Percentiles rank a stretch among this genome's conserved stretches.
Conservation (phyloP, 805 yeast species). For the Brettanomyces sp. region DNA sequence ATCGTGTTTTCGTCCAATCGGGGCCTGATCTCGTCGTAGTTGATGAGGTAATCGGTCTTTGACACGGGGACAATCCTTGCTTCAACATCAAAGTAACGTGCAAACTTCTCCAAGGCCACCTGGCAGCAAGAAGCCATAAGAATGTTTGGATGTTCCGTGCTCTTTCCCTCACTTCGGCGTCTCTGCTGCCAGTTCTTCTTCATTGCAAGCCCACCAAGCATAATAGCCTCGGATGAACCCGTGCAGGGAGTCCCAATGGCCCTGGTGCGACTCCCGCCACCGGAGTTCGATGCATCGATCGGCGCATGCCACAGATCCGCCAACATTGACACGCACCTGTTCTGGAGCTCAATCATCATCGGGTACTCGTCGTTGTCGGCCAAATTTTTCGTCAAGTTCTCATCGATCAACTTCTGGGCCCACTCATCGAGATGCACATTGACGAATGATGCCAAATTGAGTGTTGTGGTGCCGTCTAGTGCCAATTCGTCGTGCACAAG, state of each 20-base stretch:
- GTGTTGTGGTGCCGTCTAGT: slow-evolving; percentile 75
- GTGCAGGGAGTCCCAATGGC: slow-evolving; percentile 88
- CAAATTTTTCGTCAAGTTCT: slow-evolving; percentile 75
- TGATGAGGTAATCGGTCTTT: slow-evolving; percentile 56
- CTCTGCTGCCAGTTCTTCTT: slow-evolving; percentile 82
- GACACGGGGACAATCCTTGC: slow-evolving; percentile 64
- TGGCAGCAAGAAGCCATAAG: slow-evolving; percentile 90
- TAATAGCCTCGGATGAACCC: slow-evolving; percentile 89
- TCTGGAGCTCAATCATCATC: slow-evolving; percentile 66
- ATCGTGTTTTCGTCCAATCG: slow-evolving; percentile 84
- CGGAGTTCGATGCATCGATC: slow-evolving; percentile 2
- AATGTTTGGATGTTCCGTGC: slow-evolving; percentile 64
- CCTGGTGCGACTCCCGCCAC: slow-evolving; percentile 7
- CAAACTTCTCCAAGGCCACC: slow-evolving; percentile 90
- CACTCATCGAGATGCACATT: slow-evolving; percentile 58
- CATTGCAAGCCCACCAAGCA: slow-evolving; percentile 89
- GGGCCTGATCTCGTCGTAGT: slow-evolving; percentile 47
- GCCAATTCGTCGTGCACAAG: slow-evolving; percentile 64
- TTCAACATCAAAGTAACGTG: slow-evolving; percentile 89
- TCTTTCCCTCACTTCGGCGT: slow-evolving; percentile 43
- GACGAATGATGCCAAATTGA: slow-evolving; percentile 85
- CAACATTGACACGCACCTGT: slow-evolving; percentile 73
- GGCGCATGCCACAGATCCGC: slow-evolving; percentile 79
- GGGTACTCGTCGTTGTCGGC: slow-evolving; percentile 96
- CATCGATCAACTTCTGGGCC: slow-evolving; percentile 45